These are phyloP conservation scores for Heritiera littoralis DNA, from an alignment of 345 rosid species.

Conservation along the genomic window DNA sequence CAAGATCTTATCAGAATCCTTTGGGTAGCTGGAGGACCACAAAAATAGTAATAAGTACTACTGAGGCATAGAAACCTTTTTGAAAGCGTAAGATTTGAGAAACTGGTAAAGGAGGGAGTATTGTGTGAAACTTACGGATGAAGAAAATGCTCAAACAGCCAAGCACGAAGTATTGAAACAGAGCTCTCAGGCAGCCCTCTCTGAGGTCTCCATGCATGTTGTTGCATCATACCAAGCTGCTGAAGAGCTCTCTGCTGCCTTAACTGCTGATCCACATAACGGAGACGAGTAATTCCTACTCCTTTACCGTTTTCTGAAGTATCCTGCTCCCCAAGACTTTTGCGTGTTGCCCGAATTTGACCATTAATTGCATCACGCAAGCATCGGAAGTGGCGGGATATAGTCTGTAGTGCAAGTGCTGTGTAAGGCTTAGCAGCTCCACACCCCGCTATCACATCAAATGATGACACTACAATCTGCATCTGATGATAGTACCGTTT, in stretches of 20 bases:
- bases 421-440: conserved; percentile 97
- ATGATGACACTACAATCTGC: conserved; percentile 96
- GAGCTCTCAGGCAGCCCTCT: conserved; percentile 93
- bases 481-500: conserved; percentile 95
- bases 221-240: conserved; percentile 87
- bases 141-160: conserved; percentile 99
- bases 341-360: conserved; percentile 64
- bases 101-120: not conserved
- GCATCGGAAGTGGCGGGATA: conserved; percentile 93
- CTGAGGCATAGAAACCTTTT: not conserved
- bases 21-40: conserved; percentile 64
- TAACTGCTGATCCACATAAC: conserved; percentile 88
- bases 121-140: conserved; percentile 65
- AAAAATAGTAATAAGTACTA: not conserved
- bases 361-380: conserved; percentile 77
- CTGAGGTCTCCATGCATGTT: conserved; percentile 92
- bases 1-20: conserved; percentile 95
- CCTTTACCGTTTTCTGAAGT: conserved; percentile 55
- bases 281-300: conserved; percentile 77
- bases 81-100: not conserved
- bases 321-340: conserved; percentile 85
- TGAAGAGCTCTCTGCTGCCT: conserved; percentile 89
- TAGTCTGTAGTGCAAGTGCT: conserved; percentile 82
- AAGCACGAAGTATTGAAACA: conserved; percentile 89
- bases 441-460: conserved; percentile 78